Percentiles rank a stretch among this genome's conserved stretches.
Evolutionary conservation across 805 yeast species (phyloP).

Genomic region (Lipomyces sp.): DNA sequence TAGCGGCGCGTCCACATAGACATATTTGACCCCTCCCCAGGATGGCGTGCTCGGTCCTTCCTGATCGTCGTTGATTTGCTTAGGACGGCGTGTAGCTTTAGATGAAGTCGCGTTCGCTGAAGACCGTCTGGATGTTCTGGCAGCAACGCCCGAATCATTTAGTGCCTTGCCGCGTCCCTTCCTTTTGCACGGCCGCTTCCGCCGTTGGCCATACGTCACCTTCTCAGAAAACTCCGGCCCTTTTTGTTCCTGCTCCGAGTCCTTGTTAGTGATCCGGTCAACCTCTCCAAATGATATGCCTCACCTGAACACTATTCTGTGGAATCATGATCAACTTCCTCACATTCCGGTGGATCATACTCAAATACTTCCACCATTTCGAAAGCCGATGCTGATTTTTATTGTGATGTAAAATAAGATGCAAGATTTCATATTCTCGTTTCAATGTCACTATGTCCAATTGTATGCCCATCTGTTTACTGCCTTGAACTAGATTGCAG

Average conservation of each 20-base stretch:
- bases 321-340: constrained; percentile 3
- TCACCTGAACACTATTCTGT: background rate
- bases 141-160: no score
- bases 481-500: no score
- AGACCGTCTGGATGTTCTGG: no score
- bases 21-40: background rate
- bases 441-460: constrained; percentile 27
- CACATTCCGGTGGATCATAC: constrained; percentile 53
- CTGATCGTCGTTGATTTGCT: no score
- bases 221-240: background rate
- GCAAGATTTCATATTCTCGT: constrained; percentile 58
- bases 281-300: background rate
- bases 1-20: no score
- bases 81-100: no score
- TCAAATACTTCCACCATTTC: constrained; percentile 72
- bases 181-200: no score
- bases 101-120: no score
- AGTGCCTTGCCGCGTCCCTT: no score
- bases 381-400: constrained; percentile 71
- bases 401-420: constrained; percentile 65
- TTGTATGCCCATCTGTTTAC: no score
- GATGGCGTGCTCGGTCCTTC: no score
- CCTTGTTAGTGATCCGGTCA: background rate
- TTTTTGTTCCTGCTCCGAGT: background rate
- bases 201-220: no score